Evolutionary conservation across 306 rosid species (phyloP).

Genomic region (Prunus mira): DNA sequence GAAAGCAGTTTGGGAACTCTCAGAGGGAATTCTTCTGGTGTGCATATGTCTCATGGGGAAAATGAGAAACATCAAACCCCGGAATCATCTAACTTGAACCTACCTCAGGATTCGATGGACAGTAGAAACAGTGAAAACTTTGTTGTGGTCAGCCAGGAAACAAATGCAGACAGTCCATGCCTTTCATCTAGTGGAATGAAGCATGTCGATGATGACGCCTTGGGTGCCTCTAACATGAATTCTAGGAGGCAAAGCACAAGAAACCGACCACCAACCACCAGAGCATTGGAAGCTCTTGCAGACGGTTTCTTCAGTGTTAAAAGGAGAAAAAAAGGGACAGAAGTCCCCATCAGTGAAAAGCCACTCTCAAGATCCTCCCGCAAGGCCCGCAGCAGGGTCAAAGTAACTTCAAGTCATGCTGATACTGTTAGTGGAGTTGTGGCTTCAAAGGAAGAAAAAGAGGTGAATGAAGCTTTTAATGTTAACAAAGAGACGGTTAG

Average conservation of each 20-base stretch:
- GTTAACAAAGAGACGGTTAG: conserved; percentile 21
- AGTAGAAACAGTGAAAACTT: conserved; percentile 22
- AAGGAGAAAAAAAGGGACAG: conserved; percentile 35
- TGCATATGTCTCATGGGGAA: conserved; percentile 21
- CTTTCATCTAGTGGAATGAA: conserved; percentile 17
- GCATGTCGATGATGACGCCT: conserved; percentile 21
- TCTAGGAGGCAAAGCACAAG: conserved; percentile 76
- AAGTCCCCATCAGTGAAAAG: conserved; percentile 16
- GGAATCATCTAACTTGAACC: conserved; percentile 24
- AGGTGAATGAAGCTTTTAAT: conserved; percentile 35
- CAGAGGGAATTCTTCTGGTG: conserved; percentile 18
- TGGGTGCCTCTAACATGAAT: conserved; percentile 24
- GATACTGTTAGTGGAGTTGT: conserved; percentile 17
- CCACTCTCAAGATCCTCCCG: conserved; percentile 31
- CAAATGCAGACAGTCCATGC: conserved; percentile 21
- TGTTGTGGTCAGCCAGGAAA: conserved; percentile 9
- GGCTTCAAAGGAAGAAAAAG: conserved; percentile 37
- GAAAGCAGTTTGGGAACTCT: conserved; percentile 18
- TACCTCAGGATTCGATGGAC: conserved; percentile 29
- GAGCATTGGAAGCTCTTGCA: conserved; percentile 69
- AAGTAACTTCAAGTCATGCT: conserved; percentile 34
- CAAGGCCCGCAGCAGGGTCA: conserved; percentile 43
- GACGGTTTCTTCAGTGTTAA: conserved; percentile 47
- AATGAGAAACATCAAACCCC: conserved; percentile 37
- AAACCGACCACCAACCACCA: conserved; percentile 63